phyloP scores from a whole-genome alignment of 2,329 filamentous ascomycete genomes.

The Trichoderma arundinaceum region DNA sequence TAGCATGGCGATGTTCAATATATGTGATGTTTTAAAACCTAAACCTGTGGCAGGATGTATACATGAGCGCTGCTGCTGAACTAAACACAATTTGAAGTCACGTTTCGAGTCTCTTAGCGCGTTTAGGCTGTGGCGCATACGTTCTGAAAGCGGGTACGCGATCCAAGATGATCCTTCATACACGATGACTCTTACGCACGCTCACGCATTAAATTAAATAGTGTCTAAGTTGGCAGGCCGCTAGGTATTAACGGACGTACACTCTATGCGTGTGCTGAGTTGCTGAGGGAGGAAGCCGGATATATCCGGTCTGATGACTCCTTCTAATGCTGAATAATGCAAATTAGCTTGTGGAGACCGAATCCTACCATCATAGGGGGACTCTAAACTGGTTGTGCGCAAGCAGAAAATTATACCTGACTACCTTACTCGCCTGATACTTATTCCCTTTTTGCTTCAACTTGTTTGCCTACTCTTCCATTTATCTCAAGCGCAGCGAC shows the following conservation, averaged over 20 bases:
- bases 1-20: not conserved
- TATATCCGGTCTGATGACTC: not conserved
- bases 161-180: not conserved
- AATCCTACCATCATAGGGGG: no score
- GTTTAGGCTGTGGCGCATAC: not conserved
- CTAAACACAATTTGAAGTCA: constrained; percentile 4
- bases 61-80: not conserved
- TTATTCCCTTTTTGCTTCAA: no score
- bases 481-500: no score
- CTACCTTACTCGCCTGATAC: no score
- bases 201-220: not conserved
- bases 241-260: no score
- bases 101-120: constrained; percentile 8
- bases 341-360: not conserved
- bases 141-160: constrained; percentile 5
- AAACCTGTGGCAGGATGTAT: not conserved
- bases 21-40: not conserved
- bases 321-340: not conserved
- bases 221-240: not conserved
- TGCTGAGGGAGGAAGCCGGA: no score
- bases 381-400: no score
- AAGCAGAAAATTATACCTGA: no score
- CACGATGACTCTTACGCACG: not conserved
- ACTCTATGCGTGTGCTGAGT: no score
- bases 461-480: no score